Conservation (phyloP, 345 rosid species). For the Streptanthus diversifolius region DNA sequence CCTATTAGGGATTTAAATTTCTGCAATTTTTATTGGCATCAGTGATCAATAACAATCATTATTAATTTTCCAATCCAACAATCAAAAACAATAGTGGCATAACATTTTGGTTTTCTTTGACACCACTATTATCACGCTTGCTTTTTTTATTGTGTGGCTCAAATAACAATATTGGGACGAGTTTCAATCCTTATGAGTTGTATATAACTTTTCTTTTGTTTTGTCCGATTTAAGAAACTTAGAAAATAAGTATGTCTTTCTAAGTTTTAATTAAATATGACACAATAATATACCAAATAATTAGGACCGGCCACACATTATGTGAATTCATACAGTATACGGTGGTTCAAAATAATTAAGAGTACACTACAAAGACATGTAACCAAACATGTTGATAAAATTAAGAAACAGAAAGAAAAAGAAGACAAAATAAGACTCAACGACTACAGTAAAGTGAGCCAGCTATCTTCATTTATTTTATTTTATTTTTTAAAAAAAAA, state of each 20-base stretch:
- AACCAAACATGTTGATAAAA: not conserved
- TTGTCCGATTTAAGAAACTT: too few relatives aligned
- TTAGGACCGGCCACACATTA: not conserved
- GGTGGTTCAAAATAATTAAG: not conserved
- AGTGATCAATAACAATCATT: not conserved
- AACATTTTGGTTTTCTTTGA: not conserved
- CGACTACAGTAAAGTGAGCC: constrained; percentile 33
- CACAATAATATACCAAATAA: not conserved
- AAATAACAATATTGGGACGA: not conserved
- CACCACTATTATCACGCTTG: constrained; percentile 11
- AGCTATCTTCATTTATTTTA: too few relatives aligned
- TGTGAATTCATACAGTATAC: not conserved
- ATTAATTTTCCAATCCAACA: not conserved
- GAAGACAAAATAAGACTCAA: constrained; percentile 37
- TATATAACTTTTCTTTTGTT: too few relatives aligned
- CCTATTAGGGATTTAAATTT: too few relatives aligned
- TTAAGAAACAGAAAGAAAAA: not conserved
- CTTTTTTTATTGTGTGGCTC: constrained; percentile 34
- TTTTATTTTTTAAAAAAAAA: not conserved
- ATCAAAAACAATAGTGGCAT: constrained; percentile 10
- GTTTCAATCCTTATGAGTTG: not conserved
- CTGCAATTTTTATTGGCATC: too few relatives aligned
- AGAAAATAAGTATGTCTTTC: too few relatives aligned
- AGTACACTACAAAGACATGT: not conserved
- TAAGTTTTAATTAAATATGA: not conserved